Conservation (phyloP, 2,329 filamentous ascomycete genomes). For the Aureobasidium leucospermi region DNA sequence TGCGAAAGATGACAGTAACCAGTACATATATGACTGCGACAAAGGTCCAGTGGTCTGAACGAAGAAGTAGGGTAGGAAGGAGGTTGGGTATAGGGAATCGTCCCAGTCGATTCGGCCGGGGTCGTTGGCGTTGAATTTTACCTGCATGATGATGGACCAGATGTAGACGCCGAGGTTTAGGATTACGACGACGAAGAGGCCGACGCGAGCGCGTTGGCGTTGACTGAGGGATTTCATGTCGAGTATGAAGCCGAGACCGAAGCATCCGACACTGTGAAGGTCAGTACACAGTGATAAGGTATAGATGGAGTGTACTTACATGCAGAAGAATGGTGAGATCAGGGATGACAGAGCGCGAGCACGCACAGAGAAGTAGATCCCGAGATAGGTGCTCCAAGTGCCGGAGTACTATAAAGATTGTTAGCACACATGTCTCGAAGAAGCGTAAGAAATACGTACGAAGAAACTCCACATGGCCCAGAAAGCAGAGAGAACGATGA, state of each 20-base stretch:
- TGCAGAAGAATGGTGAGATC: constrained; percentile 13
- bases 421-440: neutral
- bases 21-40: constrained; percentile 14
- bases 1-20: constrained; percentile 10
- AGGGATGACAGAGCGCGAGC: constrained; percentile 8
- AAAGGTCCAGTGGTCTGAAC: constrained; percentile 9
- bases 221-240: constrained; percentile 57
- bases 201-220: constrained; percentile 39
- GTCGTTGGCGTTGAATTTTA: constrained; percentile 6
- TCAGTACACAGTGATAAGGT: constrained; percentile 26
- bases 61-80: constrained; percentile 12
- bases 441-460: neutral
- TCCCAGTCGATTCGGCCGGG: constrained; percentile 12
- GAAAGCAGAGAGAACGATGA: neutral
- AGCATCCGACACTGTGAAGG: constrained; percentile 37
- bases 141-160: constrained; percentile 11
- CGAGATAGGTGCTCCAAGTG: constrained; percentile 11
- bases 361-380: constrained; percentile 9
- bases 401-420: neutral
- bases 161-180: constrained; percentile 34
- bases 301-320: neutral
- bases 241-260: constrained; percentile 52
- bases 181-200: constrained; percentile 39
- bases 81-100: neutral
- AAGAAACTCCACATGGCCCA: constrained; percentile 14